Conservation (phyloP, 1,284 basidiomycete genomes). For the Ustilago bromivora region DNA sequence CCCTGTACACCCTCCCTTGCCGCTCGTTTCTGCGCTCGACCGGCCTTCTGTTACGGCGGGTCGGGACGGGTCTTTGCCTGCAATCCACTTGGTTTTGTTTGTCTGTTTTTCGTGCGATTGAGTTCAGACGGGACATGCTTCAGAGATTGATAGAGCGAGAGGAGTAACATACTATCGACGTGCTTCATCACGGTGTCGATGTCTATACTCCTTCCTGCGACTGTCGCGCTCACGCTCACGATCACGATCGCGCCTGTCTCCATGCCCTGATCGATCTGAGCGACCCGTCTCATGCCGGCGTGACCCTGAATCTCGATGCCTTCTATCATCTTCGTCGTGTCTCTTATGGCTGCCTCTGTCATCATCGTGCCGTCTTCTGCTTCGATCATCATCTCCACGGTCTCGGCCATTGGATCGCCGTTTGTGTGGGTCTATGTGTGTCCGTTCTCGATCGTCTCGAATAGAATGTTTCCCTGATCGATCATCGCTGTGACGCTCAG, state of each 20-base stretch:
- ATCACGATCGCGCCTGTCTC: constrained; percentile 7
- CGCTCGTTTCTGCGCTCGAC: too few species aligned
- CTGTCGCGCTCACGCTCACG: constrained; percentile 21
- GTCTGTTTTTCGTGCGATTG: not conserved
- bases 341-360: constrained; percentile 15
- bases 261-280: constrained; percentile 16
- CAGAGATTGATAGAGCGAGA: not conserved
- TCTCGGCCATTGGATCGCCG: constrained; percentile 6
- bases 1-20: too few species aligned
- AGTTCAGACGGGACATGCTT: not conserved
- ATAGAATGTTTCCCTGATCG: not conserved
- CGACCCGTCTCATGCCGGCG: constrained; percentile 17
- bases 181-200: constrained; percentile 12
- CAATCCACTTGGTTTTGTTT: too few species aligned
- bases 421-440: constrained; percentile 4
- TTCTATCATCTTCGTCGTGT: constrained; percentile 15
- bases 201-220: constrained; percentile 7
- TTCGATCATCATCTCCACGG: constrained; percentile 8
- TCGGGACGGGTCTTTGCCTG: too few species aligned
- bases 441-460: not conserved
- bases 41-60: too few species aligned
- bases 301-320: constrained; percentile 18
- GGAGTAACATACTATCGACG: constrained; percentile 8
- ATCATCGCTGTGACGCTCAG: not conserved
- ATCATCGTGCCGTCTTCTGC: constrained; percentile 13